Evolutionary conservation across 1,284 basidiomycete species (phyloP).

Genomic region (Puccinia triticina): DNA sequence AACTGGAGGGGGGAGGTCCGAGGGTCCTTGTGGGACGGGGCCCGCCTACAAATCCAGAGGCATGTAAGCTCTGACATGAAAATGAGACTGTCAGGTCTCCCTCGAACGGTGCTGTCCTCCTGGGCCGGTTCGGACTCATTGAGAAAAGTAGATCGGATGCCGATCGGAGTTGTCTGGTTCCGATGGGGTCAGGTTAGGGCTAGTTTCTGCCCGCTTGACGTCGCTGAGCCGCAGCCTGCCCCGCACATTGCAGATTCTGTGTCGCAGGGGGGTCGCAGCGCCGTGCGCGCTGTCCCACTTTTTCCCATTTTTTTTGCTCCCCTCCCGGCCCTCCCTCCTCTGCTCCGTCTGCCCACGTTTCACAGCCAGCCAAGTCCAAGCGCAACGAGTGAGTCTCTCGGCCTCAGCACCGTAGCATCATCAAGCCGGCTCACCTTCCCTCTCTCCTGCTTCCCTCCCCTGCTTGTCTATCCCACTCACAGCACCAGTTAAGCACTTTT

Average conservation of each 20-base stretch:
- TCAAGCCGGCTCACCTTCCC: background rate
- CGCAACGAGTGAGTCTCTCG: background rate
- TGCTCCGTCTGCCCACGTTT: background rate
- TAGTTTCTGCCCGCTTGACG: background rate
- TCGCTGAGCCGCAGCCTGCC: conserved; percentile 1
- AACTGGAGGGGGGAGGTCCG: too few relatives aligned
- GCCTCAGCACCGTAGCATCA: background rate
- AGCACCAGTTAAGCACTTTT: background rate
- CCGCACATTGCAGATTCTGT: background rate
- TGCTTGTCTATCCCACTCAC: background rate
- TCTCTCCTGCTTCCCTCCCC: background rate
- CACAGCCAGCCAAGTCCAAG: background rate
- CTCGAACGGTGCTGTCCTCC: too few relatives aligned
- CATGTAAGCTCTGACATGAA: too few relatives aligned
- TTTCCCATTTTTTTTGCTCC: background rate
- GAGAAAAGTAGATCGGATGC: background rate
- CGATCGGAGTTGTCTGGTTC: background rate
- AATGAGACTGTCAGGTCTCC: too few relatives aligned
- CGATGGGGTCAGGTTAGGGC: background rate
- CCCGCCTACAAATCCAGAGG: too few relatives aligned
- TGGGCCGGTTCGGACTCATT: too few relatives aligned
- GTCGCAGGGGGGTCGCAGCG: background rate
- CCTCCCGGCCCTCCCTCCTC: background rate
- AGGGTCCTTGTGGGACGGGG: too few relatives aligned
- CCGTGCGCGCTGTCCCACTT: background rate